Percentiles rank a stretch among this genome's conserved stretches.
These are phyloP conservation scores for Melanomma pulvis-pyrius DNA, from an alignment of 495 filamentous ascomycete genomes.

Conservation along the genomic window DNA sequence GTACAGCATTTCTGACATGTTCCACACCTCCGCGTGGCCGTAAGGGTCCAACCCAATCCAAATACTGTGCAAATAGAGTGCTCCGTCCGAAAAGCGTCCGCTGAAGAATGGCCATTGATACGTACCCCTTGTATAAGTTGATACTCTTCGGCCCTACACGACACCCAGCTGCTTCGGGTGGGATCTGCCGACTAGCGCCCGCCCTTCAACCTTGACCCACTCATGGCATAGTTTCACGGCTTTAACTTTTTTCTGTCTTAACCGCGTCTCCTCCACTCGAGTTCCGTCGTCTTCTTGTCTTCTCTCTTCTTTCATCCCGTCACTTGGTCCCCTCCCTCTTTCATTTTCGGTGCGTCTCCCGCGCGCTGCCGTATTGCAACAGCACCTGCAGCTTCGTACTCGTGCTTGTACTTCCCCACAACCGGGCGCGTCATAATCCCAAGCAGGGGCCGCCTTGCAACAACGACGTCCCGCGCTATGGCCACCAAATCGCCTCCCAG, in stretches of 20 bases:
- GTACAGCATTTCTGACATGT: not conserved
- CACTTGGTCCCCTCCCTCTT: not conserved
- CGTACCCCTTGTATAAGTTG: not conserved
- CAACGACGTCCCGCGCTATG: constrained; percentile 4
- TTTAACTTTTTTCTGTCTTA: constrained; percentile 6
- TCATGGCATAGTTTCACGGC: constrained; percentile 8
- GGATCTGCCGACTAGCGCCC: constrained; percentile 2
- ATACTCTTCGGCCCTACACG: not conserved
- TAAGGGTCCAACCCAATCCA: not conserved
- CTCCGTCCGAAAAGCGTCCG: constrained; percentile 8
- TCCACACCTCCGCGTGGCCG: not conserved
- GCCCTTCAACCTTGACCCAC: constrained; percentile 3
- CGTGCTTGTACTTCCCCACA: not conserved
- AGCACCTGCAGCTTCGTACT: not conserved
- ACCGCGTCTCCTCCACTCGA: not conserved
- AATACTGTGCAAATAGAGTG: not conserved
- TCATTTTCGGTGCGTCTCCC: too few relatives aligned
- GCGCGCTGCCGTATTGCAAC: too few relatives aligned
- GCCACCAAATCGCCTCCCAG: constrained; percentile 16
- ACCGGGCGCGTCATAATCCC: not conserved
- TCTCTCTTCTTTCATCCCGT: not conserved
- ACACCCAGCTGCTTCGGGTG: not conserved
- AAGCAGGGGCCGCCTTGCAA: not conserved
- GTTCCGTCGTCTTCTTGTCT: not conserved
- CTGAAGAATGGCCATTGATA: constrained; percentile 1